Base-by-base conservation (phyloP, 2,329 filamentous ascomycete genomes). In the Paracamarosporium sp. region DNA sequence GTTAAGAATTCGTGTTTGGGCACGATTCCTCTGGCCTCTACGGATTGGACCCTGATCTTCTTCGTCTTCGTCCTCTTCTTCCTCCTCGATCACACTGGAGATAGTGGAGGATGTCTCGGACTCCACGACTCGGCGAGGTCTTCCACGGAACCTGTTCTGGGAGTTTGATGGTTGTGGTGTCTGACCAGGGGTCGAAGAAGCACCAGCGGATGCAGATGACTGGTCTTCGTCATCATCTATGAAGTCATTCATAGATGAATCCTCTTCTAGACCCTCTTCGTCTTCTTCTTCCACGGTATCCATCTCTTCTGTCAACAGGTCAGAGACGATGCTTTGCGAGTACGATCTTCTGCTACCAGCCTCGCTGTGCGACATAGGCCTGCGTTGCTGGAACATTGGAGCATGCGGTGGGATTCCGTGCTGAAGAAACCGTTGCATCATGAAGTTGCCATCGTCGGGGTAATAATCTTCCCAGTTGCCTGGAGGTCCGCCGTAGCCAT, bases 201-300 rank as follows among this genome's bases (percentile, higher is more conserved):
- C 67, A 31, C 63, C 67, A 12, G 64, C 57, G 25, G 74, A 73
- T 35, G 56, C 53, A 2, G 64, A 64, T 6, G 63, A 61, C 5
- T 65, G 66, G 4, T 62, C 50, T 11, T 65, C 70, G n/a, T 62
- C 71, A 38, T 78, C 75, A 40, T 77, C 74, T 43, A 79, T 75
- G 61, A 80, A 79, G 53, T 74, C 76, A 53, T 75, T 75, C 76
- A 79, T 78, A 7, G 76, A 78, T 1, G 76, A 78, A 50, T 78
- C 74, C 41, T 75, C 74, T 24, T 75, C 72, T 5, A 70, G 43
- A 4, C 67, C 76, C 24, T 78, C 75, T 45, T 79, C 78, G 50
- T 79, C 77, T 64, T 79, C 76, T 56, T 80, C 78, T 52, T 78
- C 75, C 27, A 79, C 69, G 3, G 72, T 77, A 56, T 74, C 75